These are phyloP conservation scores for Dioszegia hungarica DNA, from an alignment of 768 basidiomycete species.

Conservation along the genomic window DNA sequence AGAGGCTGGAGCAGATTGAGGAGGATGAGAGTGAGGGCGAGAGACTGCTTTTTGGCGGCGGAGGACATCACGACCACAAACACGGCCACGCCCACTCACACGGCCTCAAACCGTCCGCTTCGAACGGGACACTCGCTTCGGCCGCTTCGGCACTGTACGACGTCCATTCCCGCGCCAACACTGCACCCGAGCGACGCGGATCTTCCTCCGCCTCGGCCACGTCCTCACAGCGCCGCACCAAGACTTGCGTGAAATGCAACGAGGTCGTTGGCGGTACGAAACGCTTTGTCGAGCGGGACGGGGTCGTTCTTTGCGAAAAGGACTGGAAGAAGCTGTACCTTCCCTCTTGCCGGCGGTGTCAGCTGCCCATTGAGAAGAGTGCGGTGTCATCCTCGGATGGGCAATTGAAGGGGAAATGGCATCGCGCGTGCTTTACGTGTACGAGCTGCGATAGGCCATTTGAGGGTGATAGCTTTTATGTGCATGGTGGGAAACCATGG, in stretches of 20 bases:
- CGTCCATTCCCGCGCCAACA: neutral
- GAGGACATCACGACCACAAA: neutral
- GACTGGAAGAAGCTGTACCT: slow-evolving; percentile 98
- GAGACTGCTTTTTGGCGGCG: slow-evolving; percentile 24
- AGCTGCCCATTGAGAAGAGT: slow-evolving; percentile 78
- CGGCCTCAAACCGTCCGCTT: slow-evolving; percentile 1
- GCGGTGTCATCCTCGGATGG: slow-evolving; percentile 89
- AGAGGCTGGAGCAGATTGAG: slow-evolving; percentile 32
- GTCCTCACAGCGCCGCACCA: slow-evolving; percentile 22
- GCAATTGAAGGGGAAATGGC: slow-evolving; percentile 93
- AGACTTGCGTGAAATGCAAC: slow-evolving; percentile 64
- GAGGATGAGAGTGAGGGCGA: slow-evolving; percentile 36
- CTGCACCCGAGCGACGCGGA: neutral
- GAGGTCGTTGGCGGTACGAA: slow-evolving; percentile 65
- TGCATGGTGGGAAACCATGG: slow-evolving; percentile 80
- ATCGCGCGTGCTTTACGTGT: slow-evolving; percentile 86
- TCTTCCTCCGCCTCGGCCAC: slow-evolving; percentile 3
- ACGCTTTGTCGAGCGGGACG: slow-evolving; percentile 66
- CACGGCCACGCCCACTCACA: neutral
- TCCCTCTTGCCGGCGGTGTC: slow-evolving; percentile 88
- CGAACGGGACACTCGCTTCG: slow-evolving; percentile 9
- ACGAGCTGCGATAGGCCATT: slow-evolving; percentile 79
- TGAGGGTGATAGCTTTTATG: slow-evolving; percentile 86
- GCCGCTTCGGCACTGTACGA: neutral
- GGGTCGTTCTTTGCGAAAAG: slow-evolving; percentile 76